phyloP scores from a whole-genome alignment of 371 early-diverging fungal species.

The Rhizopus sp. region DNA sequence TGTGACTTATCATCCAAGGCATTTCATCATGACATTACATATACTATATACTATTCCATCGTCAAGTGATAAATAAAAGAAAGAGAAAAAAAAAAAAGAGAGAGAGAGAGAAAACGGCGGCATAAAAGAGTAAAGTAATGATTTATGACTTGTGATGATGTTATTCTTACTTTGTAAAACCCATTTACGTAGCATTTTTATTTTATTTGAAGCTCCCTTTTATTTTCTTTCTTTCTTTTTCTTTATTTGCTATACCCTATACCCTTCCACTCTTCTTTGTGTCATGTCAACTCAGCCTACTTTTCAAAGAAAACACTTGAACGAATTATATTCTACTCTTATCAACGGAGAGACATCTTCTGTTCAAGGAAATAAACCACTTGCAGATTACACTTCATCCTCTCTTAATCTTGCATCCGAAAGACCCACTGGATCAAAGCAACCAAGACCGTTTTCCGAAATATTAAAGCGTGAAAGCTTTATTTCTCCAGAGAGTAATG shows the following conservation, averaged over 20 bases:
- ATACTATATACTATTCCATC: too few relatives aligned
- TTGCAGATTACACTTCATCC: not conserved
- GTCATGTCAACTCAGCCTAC: constrained; percentile 12
- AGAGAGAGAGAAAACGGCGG: too few relatives aligned
- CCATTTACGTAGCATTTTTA: not conserved
- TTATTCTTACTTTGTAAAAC: not conserved
- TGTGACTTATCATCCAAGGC: too few relatives aligned
- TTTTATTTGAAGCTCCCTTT: constrained; percentile 3
- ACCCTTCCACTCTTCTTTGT: too few relatives aligned
- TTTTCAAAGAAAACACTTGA: constrained; percentile 13
- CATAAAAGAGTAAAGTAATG: not conserved
- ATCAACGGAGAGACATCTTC: constrained; percentile 10
- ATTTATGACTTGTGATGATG: not conserved
- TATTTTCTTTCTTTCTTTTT: not conserved
- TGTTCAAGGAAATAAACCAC: not conserved
- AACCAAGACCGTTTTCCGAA: constrained; percentile 26
- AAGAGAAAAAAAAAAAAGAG: not conserved
- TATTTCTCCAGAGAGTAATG: constrained; percentile 43
- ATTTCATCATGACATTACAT: too few relatives aligned
- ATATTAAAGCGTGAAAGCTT: constrained; percentile 38
- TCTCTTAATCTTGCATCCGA: not conserved
- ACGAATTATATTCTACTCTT: constrained; percentile 16
- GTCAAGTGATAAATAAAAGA: not conserved
- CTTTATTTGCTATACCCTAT: not conserved
- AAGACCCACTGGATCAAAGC: not conserved